Base-by-base conservation (phyloP, 1,139 yeast genomes). In the Saccharomycopsis hybrid region DNA sequence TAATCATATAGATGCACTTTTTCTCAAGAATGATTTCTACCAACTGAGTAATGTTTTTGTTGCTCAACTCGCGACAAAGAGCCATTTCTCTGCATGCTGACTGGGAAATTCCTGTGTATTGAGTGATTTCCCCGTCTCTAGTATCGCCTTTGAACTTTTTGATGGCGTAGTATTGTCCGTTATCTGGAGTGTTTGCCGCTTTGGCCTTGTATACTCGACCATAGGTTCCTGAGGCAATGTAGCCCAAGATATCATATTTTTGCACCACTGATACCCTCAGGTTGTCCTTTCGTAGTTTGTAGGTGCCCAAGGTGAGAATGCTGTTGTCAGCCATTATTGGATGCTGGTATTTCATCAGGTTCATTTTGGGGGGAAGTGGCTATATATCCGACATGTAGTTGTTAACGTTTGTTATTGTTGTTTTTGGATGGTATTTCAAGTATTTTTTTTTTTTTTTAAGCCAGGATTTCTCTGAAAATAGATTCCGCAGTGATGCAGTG, bases 151-250 rank as follows among this genome's bases (percentile, higher is more conserved):
- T 92, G 73, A 92, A 92, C 69, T 92, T 92, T 64, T 92, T 92
- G 59, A 92, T 90, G n/a, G 98, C 98, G 64, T 70, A 80, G 29
- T 70, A 60, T 29, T 58, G 56, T 47, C 56, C 59, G 13, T 49
- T 54, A 45, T 57, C 46, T 24, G 52, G 54, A 41, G 47, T 39
- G 37, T 28, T 46, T 57, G 71, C 72, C 31, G 75, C 69, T 56
- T 76, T 77, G 13, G 97, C 97, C 64, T 92, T 92, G 69, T 89
- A 94, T 31, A 92, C 99, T 57, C 94, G 82, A 51, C 99, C 99
- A 65, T 92, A 92, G 0, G 99, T 92, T 39, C 99, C 99, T 0
- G 98, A 96, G 0, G 98, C 98, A 55, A 92, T 94, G 65, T 92
- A 92, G 0, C 99, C 99, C 33, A 88, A 70, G 55, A 94, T 85